Conservation (phyloP, 2,329 filamentous ascomycete genomes). For the Pseudogymnoascus sp. region DNA sequence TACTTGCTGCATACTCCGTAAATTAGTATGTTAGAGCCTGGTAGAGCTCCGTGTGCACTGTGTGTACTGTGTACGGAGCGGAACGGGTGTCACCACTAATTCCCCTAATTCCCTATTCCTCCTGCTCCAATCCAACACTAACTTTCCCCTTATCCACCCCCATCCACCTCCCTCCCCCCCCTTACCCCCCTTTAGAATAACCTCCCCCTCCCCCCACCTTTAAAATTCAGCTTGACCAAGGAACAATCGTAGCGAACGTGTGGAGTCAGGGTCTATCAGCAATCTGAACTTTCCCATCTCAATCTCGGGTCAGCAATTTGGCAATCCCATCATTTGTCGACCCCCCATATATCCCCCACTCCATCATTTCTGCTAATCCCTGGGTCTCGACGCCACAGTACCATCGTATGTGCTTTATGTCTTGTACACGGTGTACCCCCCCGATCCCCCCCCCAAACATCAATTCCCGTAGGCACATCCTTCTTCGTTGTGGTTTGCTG, state of each 20-base stretch:
- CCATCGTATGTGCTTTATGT: neutral
- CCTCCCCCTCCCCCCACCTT: neutral
- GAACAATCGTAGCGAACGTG: neutral
- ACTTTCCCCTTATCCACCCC: neutral
- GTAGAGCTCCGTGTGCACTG: neutral
- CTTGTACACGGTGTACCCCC: neutral
- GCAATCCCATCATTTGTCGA: neutral
- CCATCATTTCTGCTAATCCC: neutral
- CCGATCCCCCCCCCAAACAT: neutral
- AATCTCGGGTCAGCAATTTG: neutral
- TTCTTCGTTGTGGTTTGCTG: neutral
- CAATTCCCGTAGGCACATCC: neutral
- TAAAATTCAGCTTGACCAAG: neutral
- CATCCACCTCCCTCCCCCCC: neutral
- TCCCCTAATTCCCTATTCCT: neutral
- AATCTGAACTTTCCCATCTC: neutral
- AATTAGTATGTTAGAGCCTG: neutral
- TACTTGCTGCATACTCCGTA: neutral
- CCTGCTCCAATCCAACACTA: neutral
- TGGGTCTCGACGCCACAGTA: neutral
- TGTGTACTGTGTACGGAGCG: neutral
- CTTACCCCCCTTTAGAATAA: neutral
- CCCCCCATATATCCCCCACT: neutral
- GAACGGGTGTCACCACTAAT: neutral
- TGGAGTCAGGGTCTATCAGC: neutral